Evolutionary conservation across 495 filamentous ascomycete genomes (phyloP).

Genomic region (Aspergillus cristatus): DNA sequence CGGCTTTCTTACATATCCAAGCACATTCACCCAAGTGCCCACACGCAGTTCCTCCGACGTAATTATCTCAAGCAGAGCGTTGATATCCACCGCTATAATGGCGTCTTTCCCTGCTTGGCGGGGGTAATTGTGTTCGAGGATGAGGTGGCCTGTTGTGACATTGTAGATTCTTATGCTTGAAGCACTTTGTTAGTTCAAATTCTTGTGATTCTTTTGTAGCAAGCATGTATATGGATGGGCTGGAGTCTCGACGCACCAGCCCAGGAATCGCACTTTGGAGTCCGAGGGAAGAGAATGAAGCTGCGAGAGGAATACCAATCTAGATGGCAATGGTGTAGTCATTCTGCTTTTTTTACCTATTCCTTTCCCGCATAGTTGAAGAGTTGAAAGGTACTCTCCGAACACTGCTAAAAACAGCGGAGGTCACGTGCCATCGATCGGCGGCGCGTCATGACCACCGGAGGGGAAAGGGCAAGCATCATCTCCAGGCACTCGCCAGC

Average conservation of each 20-base stretch:
- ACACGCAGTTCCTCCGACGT: conserved; percentile 54
- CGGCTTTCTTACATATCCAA: conserved; percentile 60
- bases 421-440: too few relatives aligned
- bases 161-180: conserved; percentile 63
- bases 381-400: too few relatives aligned
- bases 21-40: conserved; percentile 86
- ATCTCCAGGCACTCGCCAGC: too few relatives aligned
- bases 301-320: conserved; percentile 56
- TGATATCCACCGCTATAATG: conserved; percentile 56
- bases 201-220: conserved; percentile 5
- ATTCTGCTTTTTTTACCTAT: conserved; percentile 20
- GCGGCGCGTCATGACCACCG: too few relatives aligned
- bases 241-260: conserved; percentile 55
- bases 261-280: conserved; percentile 81
- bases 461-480: too few relatives aligned
- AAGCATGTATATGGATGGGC: not conserved
- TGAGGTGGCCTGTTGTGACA: conserved; percentile 45
- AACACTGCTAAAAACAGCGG: not conserved
- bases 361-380: conserved; percentile 9
- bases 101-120: conserved; percentile 8
- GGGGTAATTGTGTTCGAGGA: conserved; percentile 61
- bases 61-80: conserved; percentile 56
- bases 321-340: conserved; percentile 55
- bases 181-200: not conserved
- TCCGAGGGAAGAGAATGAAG: conserved; percentile 46